phyloP scores from a whole-genome alignment of 805 yeast species.

The Teunomyces pallodes region DNA sequence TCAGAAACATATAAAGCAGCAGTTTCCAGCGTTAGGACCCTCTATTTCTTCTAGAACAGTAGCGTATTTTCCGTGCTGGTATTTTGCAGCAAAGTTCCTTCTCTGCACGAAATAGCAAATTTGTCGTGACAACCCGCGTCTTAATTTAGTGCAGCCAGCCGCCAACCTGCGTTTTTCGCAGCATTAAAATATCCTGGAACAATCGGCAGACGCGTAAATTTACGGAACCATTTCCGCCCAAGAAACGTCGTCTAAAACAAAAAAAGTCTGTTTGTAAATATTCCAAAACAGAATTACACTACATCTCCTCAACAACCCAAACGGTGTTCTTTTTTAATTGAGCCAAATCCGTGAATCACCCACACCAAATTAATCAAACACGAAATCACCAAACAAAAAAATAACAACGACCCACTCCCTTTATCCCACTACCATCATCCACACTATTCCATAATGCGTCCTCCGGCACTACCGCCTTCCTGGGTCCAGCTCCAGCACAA shows the following conservation, averaged over 20 bases:
- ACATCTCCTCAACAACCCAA: background rate
- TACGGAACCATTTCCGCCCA: background rate
- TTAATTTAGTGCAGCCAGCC: background rate
- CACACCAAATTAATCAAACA: too few species aligned
- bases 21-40: too few species aligned
- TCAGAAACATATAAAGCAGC: too few species aligned
- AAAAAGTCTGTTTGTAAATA: background rate
- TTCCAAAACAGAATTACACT: background rate
- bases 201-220: slow-evolving; percentile 2
- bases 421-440: background rate
- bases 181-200: background rate
- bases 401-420: too few species aligned
- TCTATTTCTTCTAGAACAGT: too few species aligned
- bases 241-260: background rate
- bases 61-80: background rate
- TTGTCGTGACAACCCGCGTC: background rate
- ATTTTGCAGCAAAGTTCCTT: background rate
- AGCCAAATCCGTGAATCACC: too few species aligned
- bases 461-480: slow-evolving; percentile 4
- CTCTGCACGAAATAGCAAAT: background rate
- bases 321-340: background rate
- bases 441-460: background rate
- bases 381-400: too few species aligned
- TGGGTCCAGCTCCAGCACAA: slow-evolving; percentile 48
- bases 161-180: background rate